Percentiles rank a stretch among this genome's conserved stretches.
phyloP scores from a whole-genome alignment of 371 early-diverging fungal genomes.

The Gilbertella persicaria region DNA sequence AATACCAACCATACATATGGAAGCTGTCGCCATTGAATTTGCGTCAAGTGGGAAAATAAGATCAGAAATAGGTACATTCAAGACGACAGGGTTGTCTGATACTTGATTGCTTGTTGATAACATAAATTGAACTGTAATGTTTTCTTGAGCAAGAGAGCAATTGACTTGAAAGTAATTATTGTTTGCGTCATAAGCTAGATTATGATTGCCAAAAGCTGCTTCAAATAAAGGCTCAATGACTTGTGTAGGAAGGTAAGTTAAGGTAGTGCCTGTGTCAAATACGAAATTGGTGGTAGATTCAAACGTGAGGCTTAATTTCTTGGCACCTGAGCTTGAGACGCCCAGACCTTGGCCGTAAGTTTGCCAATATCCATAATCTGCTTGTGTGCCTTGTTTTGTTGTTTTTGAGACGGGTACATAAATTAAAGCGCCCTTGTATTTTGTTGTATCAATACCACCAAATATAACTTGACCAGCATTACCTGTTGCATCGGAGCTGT shows the following conservation, averaged over 20 bases:
- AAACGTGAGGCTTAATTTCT: not conserved
- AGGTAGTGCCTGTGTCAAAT: conserved; percentile 49
- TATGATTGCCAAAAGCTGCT: conserved; percentile 21
- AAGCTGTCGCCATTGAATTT: conserved; percentile 18
- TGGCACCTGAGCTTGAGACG: conserved; percentile 3
- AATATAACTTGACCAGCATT: conserved; percentile 58
- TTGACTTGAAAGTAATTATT: conserved; percentile 30
- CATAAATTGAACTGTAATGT: conserved; percentile 27
- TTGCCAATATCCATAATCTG: conserved; percentile 42
- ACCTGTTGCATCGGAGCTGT: conserved; percentile 17
- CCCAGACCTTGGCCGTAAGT: conserved; percentile 39
- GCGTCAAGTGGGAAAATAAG: conserved; percentile 40
- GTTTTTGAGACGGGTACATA: conserved; percentile 42
- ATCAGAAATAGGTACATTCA: conserved; percentile 34
- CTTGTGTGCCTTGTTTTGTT: not conserved
- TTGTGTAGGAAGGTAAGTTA: conserved; percentile 37
- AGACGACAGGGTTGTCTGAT: conserved; percentile 15
- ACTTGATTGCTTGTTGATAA: conserved; percentile 19
- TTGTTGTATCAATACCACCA: conserved; percentile 55
- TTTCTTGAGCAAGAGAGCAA: conserved; percentile 23
- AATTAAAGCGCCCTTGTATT: conserved; percentile 49
- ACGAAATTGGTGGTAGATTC: conserved; percentile 16
- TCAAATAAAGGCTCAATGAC: conserved; percentile 23
- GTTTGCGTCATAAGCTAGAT: conserved; percentile 26
- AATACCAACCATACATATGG: conserved; percentile 44